Percentiles rank a stretch among this genome's conserved stretches.
Conservation (phyloP, 2,329 filamentous ascomycete genomes). For the Diaporthe helianthi region DNA sequence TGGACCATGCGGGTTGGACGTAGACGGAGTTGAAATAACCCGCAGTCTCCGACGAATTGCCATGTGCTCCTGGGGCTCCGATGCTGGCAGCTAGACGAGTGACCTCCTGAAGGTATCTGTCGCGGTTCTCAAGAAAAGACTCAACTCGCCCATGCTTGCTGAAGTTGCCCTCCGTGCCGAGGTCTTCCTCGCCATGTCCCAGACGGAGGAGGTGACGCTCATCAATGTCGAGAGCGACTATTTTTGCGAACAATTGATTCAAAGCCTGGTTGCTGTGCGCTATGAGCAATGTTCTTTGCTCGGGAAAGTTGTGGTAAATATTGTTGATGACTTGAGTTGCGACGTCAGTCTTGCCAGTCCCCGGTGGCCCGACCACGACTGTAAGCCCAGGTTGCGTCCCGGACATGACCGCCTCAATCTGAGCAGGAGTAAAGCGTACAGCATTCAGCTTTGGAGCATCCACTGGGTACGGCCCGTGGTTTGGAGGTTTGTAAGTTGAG, state of each 20-base stretch:
- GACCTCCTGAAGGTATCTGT: slow-evolving; percentile 80
- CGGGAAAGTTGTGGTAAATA: slow-evolving; percentile 96
- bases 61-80: slow-evolving; percentile 89
- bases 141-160: slow-evolving; percentile 95
- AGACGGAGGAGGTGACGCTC: slow-evolving; percentile 90
- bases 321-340: slow-evolving; percentile 99
- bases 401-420: slow-evolving; percentile 91
- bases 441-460: slow-evolving; percentile 83
- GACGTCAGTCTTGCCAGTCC: slow-evolving; percentile 98
- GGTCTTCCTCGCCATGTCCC: slow-evolving; percentile 93
- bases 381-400: slow-evolving; percentile 94
- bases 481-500: slow-evolving; percentile 87
- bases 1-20: slow-evolving; percentile 85
- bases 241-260: slow-evolving; percentile 98
- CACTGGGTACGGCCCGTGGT: slow-evolving; percentile 86
- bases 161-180: slow-evolving; percentile 85
- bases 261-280: slow-evolving; percentile 98
- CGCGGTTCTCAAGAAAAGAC: slow-evolving; percentile 89
- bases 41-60: slow-evolving; percentile 94
- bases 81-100: slow-evolving; percentile 85
- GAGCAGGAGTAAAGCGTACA: slow-evolving; percentile 88
- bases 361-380: slow-evolving; percentile 91
- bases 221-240: slow-evolving; percentile 94
- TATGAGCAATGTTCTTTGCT: slow-evolving; percentile 88
- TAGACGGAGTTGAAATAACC: slow-evolving; percentile 97